Evolutionary conservation across 306 rosid genomes (phyloP).

Genomic region (Prunus mume): DNA sequence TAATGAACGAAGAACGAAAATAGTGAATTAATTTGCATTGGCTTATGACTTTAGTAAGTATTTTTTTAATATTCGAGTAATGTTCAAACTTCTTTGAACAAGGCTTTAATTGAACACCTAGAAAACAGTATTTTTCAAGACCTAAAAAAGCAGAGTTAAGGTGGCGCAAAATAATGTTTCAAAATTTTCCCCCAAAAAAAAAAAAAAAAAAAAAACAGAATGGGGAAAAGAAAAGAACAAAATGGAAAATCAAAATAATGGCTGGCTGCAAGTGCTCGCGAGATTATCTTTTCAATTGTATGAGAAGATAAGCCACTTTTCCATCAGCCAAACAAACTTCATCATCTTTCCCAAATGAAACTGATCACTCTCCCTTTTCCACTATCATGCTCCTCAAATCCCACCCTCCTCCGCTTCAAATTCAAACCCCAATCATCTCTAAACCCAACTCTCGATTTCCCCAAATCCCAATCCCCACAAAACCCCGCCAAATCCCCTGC

Average conservation of each 20-base stretch:
- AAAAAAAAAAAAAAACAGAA: not conserved
- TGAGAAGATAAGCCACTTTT: not conserved
- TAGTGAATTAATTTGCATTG: too few relatives aligned
- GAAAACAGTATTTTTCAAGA: too few relatives aligned
- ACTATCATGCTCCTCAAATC: not conserved
- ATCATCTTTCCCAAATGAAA: not conserved
- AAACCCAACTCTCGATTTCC: constrained; percentile 6
- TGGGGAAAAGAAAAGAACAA: not conserved
- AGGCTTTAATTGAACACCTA: too few relatives aligned
- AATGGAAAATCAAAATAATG: not conserved
- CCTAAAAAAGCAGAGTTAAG: too few relatives aligned
- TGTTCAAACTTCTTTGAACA: too few relatives aligned
- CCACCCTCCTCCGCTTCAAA: constrained; percentile 16
- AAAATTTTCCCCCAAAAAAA: too few relatives aligned
- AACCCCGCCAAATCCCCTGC: constrained; percentile 32
- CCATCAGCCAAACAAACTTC: not conserved
- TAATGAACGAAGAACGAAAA: too few relatives aligned
- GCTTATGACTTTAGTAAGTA: too few relatives aligned
- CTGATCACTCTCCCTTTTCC: constrained; percentile 9
- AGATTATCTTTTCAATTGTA: not conserved
- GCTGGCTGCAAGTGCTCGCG: not conserved
- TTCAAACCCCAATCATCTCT: constrained; percentile 43
- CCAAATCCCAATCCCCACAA: constrained; percentile 25
- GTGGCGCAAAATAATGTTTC: too few relatives aligned
- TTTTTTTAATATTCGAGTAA: too few relatives aligned